phyloP scores from a whole-genome alignment of 495 filamentous ascomycete genomes.

The Penicillium samsonianum region DNA sequence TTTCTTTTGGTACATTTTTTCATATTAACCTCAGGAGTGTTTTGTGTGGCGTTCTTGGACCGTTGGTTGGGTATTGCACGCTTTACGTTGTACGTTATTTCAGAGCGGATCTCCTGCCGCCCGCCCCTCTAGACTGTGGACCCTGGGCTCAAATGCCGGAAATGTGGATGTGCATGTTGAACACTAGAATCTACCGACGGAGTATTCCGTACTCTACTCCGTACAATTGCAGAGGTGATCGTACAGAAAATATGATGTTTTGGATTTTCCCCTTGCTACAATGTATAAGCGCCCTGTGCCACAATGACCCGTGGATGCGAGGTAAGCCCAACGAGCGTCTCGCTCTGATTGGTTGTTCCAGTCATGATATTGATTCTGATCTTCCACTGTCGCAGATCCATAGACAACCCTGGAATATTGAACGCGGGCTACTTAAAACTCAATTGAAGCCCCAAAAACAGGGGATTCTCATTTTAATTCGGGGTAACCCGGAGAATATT shows the following conservation, averaged over 20 bases:
- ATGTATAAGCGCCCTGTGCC: neutral
- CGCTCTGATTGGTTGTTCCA: neutral
- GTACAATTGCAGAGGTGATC: neutral
- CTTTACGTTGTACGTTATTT: neutral
- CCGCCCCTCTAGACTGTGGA: neutral
- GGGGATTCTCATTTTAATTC: neutral
- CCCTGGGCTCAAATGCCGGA: neutral
- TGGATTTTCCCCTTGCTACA: neutral
- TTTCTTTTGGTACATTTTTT: neutral
- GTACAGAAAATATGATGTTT: neutral
- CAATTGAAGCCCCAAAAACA: too few relatives aligned
- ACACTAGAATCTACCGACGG: neutral
- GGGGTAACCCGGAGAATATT: neutral
- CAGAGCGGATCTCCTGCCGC: neutral
- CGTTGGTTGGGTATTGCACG: neutral
- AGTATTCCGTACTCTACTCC: neutral
- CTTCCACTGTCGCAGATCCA: too few relatives aligned
- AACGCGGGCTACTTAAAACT: too few relatives aligned
- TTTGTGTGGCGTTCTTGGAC: slow-evolving; percentile 1
- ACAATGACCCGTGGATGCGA: neutral
- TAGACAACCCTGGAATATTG: too few relatives aligned
- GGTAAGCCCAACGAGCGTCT: neutral
- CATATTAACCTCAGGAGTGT: neutral
- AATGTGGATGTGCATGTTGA: neutral
- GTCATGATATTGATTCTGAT: neutral